Base-by-base conservation (phyloP, 2,329 filamentous ascomycete species). In the Diplodia scrobiculata region DNA sequence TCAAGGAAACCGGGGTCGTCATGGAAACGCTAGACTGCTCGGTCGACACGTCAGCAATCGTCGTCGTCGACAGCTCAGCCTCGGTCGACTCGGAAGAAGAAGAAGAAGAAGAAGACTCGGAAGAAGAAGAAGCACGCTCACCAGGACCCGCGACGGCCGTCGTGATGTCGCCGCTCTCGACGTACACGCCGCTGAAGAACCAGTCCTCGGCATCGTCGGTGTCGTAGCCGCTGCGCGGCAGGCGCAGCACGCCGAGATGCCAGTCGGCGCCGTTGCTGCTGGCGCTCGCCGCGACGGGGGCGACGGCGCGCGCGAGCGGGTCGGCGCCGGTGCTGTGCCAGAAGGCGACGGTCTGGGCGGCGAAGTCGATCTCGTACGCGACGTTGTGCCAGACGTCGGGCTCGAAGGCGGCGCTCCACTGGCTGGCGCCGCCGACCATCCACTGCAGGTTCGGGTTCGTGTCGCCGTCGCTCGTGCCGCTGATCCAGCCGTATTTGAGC, bases 311-410 rank as follows among this genome's bases (percentile, higher is more conserved):
- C 65, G 77, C 81, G 25, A 91, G 79, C 21, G 83, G 77, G 41
- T 83, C 82, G 14, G 80, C 79, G 41, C 87, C 88, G 17, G 86
- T 88, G 0, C 87, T 90, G 76, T 91, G 87, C 84, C 87, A 91
- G 77, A 91, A 87, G 13, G 84, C 84, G 34, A 91, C 87, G 5
- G 82, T 86, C 69, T 83, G 79, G 47, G 80, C 83, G 17, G 76
- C 77, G 72, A 91, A 92, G 79, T 91, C 84, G 68, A 91, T 89
- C 74, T 87, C 88, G 72, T 91, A 91, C 55, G 88, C 89, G 71
- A 91, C 82, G 74, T 92, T 92, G 76, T 91, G 89, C 89, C 89
- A 91, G 11, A 87, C 84, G 48, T 83, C 85, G 1, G 88, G 81
- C 63, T 81, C 81, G 75, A 89, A 87, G 68, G 21, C 21, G 25